A percentile compares a stretch with the other conserved stretches of the same genome.
These are phyloP conservation scores for Stachybotrys chlorohalonatus DNA, from an alignment of 2,329 filamentous ascomycete genomes.

Conservation along the genomic window DNA sequence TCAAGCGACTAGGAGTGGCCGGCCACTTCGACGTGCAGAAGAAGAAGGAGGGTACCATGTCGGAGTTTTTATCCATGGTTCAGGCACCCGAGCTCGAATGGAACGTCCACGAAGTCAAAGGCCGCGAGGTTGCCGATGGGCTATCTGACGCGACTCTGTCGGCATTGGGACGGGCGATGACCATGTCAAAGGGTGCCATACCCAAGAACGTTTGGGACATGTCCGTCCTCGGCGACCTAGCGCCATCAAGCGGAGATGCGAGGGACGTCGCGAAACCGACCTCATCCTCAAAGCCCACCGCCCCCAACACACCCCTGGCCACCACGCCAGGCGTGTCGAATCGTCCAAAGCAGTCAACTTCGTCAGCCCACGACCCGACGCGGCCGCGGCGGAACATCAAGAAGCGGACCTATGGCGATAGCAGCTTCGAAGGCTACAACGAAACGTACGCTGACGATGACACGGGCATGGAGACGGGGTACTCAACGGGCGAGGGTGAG, in stretches of 20 bases:
- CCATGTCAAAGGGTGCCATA: constrained; percentile 49
- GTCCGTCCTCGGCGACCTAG: constrained; percentile 49
- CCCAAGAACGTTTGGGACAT: constrained; percentile 47
- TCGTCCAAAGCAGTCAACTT: constrained; percentile 28
- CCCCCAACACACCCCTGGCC: constrained; percentile 42
- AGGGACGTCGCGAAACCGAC: constrained; percentile 19
- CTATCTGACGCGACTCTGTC: constrained; percentile 34
- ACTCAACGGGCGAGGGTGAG: constrained; percentile 65
- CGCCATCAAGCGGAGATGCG: constrained; percentile 28
- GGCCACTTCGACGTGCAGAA: constrained; percentile 52
- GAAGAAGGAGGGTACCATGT: constrained; percentile 41
- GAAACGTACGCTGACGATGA: constrained; percentile 66
- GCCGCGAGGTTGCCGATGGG: constrained; percentile 45
- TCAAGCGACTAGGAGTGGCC: constrained; percentile 53
- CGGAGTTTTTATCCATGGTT: constrained; percentile 44
- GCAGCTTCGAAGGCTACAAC: constrained; percentile 65
- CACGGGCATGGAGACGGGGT: constrained; percentile 44
- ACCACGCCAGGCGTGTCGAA: constrained; percentile 20
- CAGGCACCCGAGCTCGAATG: constrained; percentile 46
- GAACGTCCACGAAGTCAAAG: constrained; percentile 43
- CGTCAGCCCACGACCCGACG: constrained; percentile 32
- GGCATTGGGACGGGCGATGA: constrained; percentile 40
- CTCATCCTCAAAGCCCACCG: constrained; percentile 36
- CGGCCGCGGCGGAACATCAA: constrained; percentile 59
- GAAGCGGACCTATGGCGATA: constrained; percentile 69